Percentiles rank a stretch among this genome's conserved stretches.
phyloP scores from a whole-genome alignment of 192 early-diverging fungal genomes.

The Phlyctochytrium bullatum region DNA sequence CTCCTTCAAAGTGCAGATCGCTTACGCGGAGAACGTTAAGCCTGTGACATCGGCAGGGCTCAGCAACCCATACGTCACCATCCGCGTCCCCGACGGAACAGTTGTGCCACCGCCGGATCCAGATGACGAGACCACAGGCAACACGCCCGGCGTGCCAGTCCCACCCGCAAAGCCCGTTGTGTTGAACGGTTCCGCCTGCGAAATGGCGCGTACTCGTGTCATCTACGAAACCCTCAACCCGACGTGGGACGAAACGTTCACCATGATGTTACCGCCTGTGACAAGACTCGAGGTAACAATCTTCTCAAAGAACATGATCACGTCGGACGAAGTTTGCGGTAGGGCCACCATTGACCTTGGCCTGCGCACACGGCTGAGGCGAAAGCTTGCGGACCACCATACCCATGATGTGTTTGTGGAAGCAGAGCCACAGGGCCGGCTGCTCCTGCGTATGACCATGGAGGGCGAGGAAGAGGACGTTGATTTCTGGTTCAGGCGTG shows the following conservation, averaged over 20 bases:
- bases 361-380: constrained; percentile 33
- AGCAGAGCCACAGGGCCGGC: constrained; percentile 54
- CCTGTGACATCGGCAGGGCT: constrained; percentile 52
- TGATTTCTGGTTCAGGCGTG: constrained; percentile 54
- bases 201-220: constrained; percentile 45
- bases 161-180: constrained; percentile 14
- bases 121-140: constrained; percentile 11
- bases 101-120: constrained; percentile 40
- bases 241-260: constrained; percentile 55
- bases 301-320: constrained; percentile 47
- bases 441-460: constrained; percentile 51
- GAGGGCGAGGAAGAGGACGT: constrained; percentile 59
- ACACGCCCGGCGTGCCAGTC: background rate
- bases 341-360: constrained; percentile 44
- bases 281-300: constrained; percentile 46
- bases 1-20: constrained; percentile 44
- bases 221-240: constrained; percentile 52
- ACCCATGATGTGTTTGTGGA: constrained; percentile 59
- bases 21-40: constrained; percentile 58
- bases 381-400: constrained; percentile 51
- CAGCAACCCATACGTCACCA: constrained; percentile 49
- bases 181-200: constrained; percentile 40
- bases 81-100: constrained; percentile 56
- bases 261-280: constrained; percentile 49
- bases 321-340: constrained; percentile 49